These are phyloP conservation scores for Sarocladium brachiariae DNA, from an alignment of 2,329 filamentous ascomycete species.

Conservation along the genomic window DNA sequence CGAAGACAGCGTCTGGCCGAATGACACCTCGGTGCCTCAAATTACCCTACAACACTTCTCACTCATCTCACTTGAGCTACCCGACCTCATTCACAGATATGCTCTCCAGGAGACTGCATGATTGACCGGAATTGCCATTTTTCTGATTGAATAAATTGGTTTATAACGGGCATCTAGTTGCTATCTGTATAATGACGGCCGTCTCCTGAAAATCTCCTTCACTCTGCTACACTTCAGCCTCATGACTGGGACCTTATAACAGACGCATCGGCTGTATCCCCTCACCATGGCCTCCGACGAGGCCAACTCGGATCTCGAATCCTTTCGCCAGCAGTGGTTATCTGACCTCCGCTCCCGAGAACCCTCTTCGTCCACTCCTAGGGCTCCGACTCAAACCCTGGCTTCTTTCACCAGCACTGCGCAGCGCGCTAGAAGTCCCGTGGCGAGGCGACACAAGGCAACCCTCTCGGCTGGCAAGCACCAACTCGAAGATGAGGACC, in stretches of 20 bases:
- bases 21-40: no score
- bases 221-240: no score
- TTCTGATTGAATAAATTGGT: no score
- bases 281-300: constrained; percentile 21
- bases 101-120: no score
- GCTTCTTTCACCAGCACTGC: constrained; percentile 11
- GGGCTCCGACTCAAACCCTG: constrained; percentile 1
- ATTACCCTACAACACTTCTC: no score
- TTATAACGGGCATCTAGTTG: no score
- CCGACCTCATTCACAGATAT: no score
- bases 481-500: constrained; percentile 25
- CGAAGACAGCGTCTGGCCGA: no score
- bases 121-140: no score
- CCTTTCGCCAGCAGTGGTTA: constrained; percentile 79
- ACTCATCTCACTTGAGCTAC: no score
- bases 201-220: neutral
- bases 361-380: constrained; percentile 11
- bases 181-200: neutral
- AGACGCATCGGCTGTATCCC: neutral
- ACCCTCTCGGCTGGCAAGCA: constrained; percentile 17
- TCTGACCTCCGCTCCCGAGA: constrained; percentile 59
- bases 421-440: constrained; percentile 9
- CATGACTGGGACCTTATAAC: no score
- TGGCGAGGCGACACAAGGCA: neutral
- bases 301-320: constrained; percentile 68